Base-by-base conservation (phyloP, 2,329 filamentous ascomycete species). In the Colletotrichum gigasporum region DNA sequence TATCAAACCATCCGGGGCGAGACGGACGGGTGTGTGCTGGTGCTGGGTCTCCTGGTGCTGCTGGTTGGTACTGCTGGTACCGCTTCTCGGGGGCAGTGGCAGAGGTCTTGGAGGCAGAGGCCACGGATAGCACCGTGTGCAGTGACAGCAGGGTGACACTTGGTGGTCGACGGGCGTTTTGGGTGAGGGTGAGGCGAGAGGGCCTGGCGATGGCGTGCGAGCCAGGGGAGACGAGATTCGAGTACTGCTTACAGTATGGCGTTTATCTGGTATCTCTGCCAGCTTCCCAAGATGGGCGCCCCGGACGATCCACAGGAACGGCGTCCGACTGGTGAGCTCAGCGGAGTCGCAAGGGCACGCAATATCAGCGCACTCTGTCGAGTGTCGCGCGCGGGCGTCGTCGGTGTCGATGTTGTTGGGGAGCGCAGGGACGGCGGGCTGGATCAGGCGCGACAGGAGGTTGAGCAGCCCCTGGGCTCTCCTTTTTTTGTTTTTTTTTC, bases 161-260 rank as follows among this genome's bases (percentile, higher is more conserved):
- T 18, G 54, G 57, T 26, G 37, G 42, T n/a, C 35, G 56, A 22
- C 24, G 20, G 42, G 34, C 37, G 62, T 55, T 55, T 50, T 61
- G 48, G 48, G 45, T 52, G 58, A 39, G 39, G 59, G 63, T 65
- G 63, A 65, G 63, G 59, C 39, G 47, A 65, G 63, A 63, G 47
- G 58, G 20, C 58, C 63, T 64, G 63, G 58, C 58, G 63, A 65
- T 65, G 63, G 59, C 63, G 63, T 65, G 63, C 63, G 57, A 65
- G 62, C 42, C 62, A 62, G 62, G 62, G 57, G 56, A 65, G 50
- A 34, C 30, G 51, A 39, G 56, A 48, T 54, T 64, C 48, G 61
- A 50, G 42, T 18, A 34, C 48, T 61, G 35, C 16, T 55, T 34
- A 16, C 18, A 59, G 41, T 18, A 35, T 64, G 50, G 48, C 48